Percentiles rank a stretch among this genome's conserved stretches.
phyloP scores from a whole-genome alignment of 495 filamentous ascomycete species.

The Neurospora africana region DNA sequence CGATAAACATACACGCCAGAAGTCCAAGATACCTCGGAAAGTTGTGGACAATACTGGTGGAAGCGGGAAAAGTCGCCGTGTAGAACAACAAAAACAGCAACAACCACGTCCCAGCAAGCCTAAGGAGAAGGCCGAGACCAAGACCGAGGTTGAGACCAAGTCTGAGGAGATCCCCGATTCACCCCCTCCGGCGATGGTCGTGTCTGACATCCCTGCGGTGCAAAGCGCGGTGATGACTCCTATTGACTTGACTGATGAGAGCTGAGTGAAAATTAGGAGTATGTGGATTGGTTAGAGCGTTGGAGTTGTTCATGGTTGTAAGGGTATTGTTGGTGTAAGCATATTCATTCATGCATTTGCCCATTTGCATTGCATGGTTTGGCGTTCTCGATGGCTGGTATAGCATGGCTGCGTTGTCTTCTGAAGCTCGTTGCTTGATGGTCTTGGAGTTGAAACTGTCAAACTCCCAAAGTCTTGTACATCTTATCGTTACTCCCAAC shows the following conservation, averaged over 20 bases:
- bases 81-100: neutral
- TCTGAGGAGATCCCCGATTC: neutral
- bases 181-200: neutral
- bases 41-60: neutral
- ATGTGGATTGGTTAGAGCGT: neutral
- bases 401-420: neutral
- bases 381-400: neutral
- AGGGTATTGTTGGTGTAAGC: neutral
- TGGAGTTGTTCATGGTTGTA: neutral
- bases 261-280: neutral
- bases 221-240: neutral
- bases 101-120: neutral
- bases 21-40: neutral
- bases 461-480: neutral
- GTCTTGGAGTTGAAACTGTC: neutral
- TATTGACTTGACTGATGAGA: conserved; percentile 1
- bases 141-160: neutral
- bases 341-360: neutral
- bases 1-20: neutral
- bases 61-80: neutral
- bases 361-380: neutral
- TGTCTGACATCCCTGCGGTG: neutral
- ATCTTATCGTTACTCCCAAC: no score
- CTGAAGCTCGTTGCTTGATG: neutral
- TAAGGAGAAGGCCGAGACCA: neutral